Conservation (phyloP, 1,284 basidiomycete species). For the Mycena citricolor region DNA sequence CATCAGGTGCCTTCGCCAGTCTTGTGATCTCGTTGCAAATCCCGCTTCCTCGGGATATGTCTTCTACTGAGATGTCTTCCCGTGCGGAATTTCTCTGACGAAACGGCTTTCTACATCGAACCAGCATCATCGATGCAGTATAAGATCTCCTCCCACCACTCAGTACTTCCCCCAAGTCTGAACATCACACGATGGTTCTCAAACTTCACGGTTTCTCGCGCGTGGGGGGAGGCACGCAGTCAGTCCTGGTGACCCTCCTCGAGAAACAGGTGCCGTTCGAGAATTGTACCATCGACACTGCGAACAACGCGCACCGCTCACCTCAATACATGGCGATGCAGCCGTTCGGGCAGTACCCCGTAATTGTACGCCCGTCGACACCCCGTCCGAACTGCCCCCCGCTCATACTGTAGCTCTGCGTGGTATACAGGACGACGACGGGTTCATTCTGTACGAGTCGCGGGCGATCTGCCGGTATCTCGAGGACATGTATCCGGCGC, state of each 20-base stretch:
- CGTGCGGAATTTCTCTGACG: too few relatives aligned
- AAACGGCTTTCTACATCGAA: too few relatives aligned
- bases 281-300: conserved; percentile 42
- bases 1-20: too few relatives aligned
- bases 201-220: conserved; percentile 44
- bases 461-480: conserved; percentile 40
- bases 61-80: too few relatives aligned
- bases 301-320: conserved; percentile 48
- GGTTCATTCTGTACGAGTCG: conserved; percentile 35
- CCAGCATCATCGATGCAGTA: too few relatives aligned
- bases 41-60: too few relatives aligned
- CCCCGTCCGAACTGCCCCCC: neutral
- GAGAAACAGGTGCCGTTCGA: conserved; percentile 56
- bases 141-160: too few relatives aligned
- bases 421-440: conserved; percentile 28
- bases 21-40: too few relatives aligned
- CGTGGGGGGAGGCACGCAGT: conserved; percentile 43
- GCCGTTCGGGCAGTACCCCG: conserved; percentile 69
- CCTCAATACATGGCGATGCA: conserved; percentile 46
- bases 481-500: conserved; percentile 29
- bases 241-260: conserved; percentile 44
- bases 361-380: conserved; percentile 41
- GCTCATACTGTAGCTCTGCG: too few relatives aligned
- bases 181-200: conserved; percentile 52
- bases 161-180: too few relatives aligned